Evolutionary conservation across 2,329 filamentous ascomycete species (phyloP).

Genomic region (Microcyclospora pomicola): DNA sequence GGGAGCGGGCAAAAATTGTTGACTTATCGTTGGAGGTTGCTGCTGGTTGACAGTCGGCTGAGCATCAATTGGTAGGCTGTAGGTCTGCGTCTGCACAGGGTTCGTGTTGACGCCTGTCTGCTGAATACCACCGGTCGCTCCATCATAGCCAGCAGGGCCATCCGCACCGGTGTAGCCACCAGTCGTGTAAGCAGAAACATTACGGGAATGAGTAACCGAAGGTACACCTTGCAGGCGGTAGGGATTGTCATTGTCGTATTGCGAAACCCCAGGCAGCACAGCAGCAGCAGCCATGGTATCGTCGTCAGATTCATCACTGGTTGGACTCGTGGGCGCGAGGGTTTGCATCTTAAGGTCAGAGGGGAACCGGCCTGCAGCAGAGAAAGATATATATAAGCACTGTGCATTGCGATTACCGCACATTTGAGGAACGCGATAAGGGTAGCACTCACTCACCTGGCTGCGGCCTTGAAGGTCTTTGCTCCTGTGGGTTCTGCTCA

Average conservation of each 20-base stretch:
- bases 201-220: slow-evolving; percentile 5
- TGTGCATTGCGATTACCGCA: too few relatives aligned
- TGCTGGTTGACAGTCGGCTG: slow-evolving; percentile 10
- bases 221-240: slow-evolving; percentile 17
- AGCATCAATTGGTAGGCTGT: slow-evolving; percentile 10
- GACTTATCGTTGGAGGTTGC: slow-evolving; percentile 2
- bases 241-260: slow-evolving; percentile 15
- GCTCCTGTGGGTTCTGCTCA: slow-evolving; percentile 24
- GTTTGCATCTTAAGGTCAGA: slow-evolving; percentile 77
- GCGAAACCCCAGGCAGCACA: slow-evolving; percentile 23
- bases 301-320: slow-evolving; percentile 65
- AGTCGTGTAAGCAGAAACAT: background rate
- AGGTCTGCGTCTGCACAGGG: slow-evolving; percentile 12
- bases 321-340: slow-evolving; percentile 45
- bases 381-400: too few relatives aligned
- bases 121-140: slow-evolving; percentile 2
- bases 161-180: background rate
- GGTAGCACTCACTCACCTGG: slow-evolving; percentile 51
- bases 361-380: slow-evolving; percentile 60
- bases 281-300: slow-evolving; percentile 41
- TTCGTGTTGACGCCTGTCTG: slow-evolving; percentile 1
- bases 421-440: slow-evolving; percentile 9
- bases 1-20: background rate
- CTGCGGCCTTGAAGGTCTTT: slow-evolving; percentile 54
- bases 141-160: background rate